Conservation (phyloP, 495 filamentous ascomycete genomes). For the Astrocystis sublimbata region DNA sequence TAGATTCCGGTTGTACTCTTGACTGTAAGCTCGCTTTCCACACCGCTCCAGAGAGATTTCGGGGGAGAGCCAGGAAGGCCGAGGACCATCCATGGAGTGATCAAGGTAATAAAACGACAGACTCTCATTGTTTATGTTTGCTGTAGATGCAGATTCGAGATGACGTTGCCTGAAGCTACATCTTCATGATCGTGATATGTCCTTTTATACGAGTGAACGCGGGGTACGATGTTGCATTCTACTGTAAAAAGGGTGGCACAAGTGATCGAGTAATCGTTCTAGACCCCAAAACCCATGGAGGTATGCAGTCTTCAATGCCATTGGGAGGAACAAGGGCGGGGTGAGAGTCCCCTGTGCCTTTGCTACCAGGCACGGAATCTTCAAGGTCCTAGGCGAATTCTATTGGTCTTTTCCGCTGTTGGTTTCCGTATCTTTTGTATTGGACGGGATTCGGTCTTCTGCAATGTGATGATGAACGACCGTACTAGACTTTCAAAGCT, state of each 20-base stretch:
- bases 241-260: too few relatives aligned
- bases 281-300: too few relatives aligned
- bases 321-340: neutral
- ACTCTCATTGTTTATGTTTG: neutral
- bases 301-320: neutral
- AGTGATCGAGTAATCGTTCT: neutral
- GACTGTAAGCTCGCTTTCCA: slow-evolving; percentile 29
- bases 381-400: neutral
- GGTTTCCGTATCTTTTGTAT: neutral
- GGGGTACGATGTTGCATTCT: neutral
- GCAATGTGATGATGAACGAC: neutral
- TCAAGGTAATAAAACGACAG: neutral
- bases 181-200: neutral
- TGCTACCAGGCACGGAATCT: neutral
- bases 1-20: slow-evolving; percentile 35
- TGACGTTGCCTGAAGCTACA: neutral
- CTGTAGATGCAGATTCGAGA: neutral
- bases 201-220: neutral
- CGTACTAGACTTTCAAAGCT: neutral
- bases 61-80: neutral
- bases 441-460: neutral
- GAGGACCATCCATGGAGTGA: neutral
- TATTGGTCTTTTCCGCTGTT: slow-evolving; percentile 4
- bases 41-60: neutral
- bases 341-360: neutral